Evolutionary conservation across 306 rosid genomes (phyloP).

Genomic region (Lathyrus oleraceus): DNA sequence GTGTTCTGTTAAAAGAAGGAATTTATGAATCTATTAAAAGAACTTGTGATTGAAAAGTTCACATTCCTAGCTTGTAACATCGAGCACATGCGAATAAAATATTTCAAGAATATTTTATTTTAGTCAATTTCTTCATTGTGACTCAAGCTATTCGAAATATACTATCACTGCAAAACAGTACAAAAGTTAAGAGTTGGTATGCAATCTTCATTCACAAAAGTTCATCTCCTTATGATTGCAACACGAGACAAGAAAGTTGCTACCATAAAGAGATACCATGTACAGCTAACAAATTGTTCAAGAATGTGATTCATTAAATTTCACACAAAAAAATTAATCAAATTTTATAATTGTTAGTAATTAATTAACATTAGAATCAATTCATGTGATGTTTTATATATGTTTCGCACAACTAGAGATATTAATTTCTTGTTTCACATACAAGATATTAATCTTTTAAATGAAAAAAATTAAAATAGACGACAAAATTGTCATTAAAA

Average conservation of each 20-base stretch:
- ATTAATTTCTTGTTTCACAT: too few species aligned
- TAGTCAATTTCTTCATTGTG: conserved; percentile 36
- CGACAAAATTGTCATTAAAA: too few species aligned
- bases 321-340: too few species aligned
- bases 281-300: not conserved
- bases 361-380: too few species aligned
- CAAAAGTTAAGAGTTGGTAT: conserved; percentile 7
- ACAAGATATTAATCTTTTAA: too few species aligned
- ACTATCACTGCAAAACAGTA: conserved; percentile 26
- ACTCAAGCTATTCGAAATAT: conserved; percentile 32
- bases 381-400: too few species aligned
- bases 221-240: conserved; percentile 26
- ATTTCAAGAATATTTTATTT: conserved; percentile 5
- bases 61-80: conserved; percentile 6
- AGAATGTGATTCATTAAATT: not conserved
- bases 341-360: too few species aligned
- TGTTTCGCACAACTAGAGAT: too few species aligned
- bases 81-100: conserved; percentile 34
- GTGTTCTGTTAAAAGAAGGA: conserved; percentile 4
- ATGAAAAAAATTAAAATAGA: too few species aligned
- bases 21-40: conserved; percentile 35
- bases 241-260: not conserved
- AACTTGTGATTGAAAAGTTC: conserved; percentile 28
- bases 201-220: conserved; percentile 6
- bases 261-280: not conserved